phyloP scores from a whole-genome alignment of 148 eudicot species.

The Persicaria maculosa region DNA sequence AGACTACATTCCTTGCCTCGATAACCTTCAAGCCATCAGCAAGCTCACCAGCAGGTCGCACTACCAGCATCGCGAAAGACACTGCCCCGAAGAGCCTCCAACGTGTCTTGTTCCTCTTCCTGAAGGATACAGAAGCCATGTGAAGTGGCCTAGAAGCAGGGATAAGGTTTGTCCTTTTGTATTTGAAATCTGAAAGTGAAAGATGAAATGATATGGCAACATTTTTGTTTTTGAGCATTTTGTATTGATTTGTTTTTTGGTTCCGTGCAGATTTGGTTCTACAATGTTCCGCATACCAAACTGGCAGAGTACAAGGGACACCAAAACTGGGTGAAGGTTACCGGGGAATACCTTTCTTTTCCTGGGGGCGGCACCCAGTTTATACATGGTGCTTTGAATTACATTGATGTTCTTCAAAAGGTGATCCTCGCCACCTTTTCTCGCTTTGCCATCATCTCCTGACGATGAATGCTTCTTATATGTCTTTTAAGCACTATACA shows the following conservation, averaged over 20 bases:
- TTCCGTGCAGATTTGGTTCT: slow-evolving; percentile 53
- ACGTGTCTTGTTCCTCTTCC: slow-evolving; percentile 61
- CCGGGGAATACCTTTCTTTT: slow-evolving; percentile 48
- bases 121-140: slow-evolving; percentile 48
- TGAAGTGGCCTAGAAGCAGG: slow-evolving; percentile 70
- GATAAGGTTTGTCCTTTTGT: slow-evolving; percentile 40
- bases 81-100: slow-evolving; percentile 63
- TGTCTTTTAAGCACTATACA: not conserved
- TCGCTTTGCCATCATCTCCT: not conserved
- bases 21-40: slow-evolving; percentile 45
- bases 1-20: slow-evolving; percentile 79
- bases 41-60: slow-evolving; percentile 41
- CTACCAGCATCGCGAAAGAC: slow-evolving; percentile 69
- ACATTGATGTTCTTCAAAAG: slow-evolving; percentile 54
- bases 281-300: slow-evolving; percentile 53
- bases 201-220: not conserved
- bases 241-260: slow-evolving; percentile 12
- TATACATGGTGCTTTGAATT: slow-evolving; percentile 53
- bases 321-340: slow-evolving; percentile 64
- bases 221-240: not conserved
- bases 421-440: slow-evolving; percentile 20
- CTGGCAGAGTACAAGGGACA: slow-evolving; percentile 51
- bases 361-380: slow-evolving; percentile 78
- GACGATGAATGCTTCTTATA: not conserved
- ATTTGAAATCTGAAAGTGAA: not conserved